These are phyloP conservation scores for Ceraceosorus guamensis DNA, from an alignment of 1,284 basidiomycete genomes.

Conservation along the genomic window DNA sequence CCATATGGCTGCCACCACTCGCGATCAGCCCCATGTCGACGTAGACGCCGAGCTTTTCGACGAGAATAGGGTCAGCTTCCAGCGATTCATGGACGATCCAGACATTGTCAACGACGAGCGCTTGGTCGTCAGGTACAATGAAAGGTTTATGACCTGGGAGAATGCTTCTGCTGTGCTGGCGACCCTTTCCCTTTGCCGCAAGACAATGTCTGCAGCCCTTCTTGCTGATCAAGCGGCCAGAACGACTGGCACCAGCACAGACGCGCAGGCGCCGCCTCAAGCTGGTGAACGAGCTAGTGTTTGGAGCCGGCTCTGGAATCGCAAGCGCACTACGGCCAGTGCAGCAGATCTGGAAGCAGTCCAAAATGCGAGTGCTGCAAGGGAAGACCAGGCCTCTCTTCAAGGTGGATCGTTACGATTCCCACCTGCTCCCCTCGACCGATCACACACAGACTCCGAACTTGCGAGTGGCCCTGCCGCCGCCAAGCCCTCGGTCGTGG, in stretches of 20 bases:
- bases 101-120: slow-evolving; percentile 52
- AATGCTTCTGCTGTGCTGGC: slow-evolving; percentile 53
- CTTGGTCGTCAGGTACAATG: slow-evolving; percentile 53
- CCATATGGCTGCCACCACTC: background rate
- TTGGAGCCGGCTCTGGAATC: slow-evolving; percentile 42
- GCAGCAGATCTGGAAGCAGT: background rate
- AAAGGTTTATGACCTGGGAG: slow-evolving; percentile 54
- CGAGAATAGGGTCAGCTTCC: slow-evolving; percentile 52
- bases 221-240: no score
- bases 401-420: no score
- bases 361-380: background rate
- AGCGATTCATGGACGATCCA: slow-evolving; percentile 52
- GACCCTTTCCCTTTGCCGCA: slow-evolving; percentile 48
- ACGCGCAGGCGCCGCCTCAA: background rate
- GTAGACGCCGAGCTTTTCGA: slow-evolving; percentile 48
- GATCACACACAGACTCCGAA: slow-evolving; percentile 23
- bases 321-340: slow-evolving; percentile 7
- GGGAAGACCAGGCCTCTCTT: no score
- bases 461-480: slow-evolving; percentile 12
- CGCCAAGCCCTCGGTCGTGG: background rate
- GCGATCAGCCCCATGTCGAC: slow-evolving; percentile 14
- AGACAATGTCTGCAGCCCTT: slow-evolving; percentile 15
- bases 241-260: no score
- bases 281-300: slow-evolving; percentile 39
- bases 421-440: slow-evolving; percentile 10